Evolutionary conservation across 2,329 filamentous ascomycete genomes (phyloP).

Genomic region (Xylariaceae sp.): DNA sequence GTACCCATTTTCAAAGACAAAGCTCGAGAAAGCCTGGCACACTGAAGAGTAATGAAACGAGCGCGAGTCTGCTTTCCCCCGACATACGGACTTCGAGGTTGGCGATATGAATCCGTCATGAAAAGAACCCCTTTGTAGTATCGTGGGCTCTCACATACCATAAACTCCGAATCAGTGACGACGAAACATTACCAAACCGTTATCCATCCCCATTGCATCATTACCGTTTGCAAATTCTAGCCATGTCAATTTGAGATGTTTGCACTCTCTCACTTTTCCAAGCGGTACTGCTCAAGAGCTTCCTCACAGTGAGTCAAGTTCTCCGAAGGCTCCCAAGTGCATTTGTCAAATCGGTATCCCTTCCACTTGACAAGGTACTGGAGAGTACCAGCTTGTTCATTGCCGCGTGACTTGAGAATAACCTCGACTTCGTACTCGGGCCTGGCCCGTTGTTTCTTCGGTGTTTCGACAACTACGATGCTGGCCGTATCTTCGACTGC

Average conservation of each 20-base stretch:
- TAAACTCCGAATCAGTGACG: not conserved
- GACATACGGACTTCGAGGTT: not conserved
- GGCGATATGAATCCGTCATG: no score
- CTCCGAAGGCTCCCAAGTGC: conserved; percentile 50
- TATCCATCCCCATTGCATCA: not conserved
- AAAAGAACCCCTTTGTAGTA: no score
- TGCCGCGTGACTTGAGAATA: conserved; percentile 39
- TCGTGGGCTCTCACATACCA: no score
- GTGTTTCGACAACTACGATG: no score
- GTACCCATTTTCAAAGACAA: not conserved
- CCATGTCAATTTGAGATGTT: not conserved
- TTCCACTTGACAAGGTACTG: conserved; percentile 52
- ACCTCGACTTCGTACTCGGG: conserved; percentile 42
- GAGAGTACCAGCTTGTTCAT: conserved; percentile 31
- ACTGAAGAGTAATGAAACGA: not conserved
- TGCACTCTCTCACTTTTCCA: not conserved
- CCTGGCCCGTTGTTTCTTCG: no score
- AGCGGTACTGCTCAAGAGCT: conserved; percentile 17
- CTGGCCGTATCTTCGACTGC: conserved; percentile 4
- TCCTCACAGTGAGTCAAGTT: conserved; percentile 38
- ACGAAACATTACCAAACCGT: not conserved
- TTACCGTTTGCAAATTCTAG: not conserved
- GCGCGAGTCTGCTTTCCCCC: not conserved
- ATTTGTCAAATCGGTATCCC: conserved; percentile 39
- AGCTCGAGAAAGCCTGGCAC: not conserved